These are phyloP conservation scores for Penicillium sp. DNA, from an alignment of 2,329 filamentous ascomycete genomes.

Conservation along the genomic window DNA sequence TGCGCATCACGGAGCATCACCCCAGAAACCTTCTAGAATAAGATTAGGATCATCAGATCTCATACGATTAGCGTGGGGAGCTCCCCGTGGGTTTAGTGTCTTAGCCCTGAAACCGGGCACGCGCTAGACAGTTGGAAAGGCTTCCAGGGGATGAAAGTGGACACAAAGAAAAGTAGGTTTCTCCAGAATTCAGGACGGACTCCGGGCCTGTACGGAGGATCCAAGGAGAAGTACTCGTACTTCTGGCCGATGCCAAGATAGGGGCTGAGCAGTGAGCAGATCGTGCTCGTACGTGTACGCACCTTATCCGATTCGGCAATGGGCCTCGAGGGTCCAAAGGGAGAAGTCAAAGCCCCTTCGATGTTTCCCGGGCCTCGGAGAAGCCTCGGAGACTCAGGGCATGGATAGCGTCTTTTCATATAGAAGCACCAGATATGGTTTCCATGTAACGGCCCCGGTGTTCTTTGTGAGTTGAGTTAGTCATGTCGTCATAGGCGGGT, in stretches of 20 bases:
- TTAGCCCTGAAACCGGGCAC: not conserved
- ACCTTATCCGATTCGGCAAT: not conserved
- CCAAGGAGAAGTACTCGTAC: not conserved
- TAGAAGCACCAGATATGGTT: not conserved
- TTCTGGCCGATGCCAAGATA: not conserved
- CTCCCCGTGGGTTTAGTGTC: constrained; percentile 3
- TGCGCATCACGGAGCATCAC: not conserved
- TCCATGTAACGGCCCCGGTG: too few species aligned
- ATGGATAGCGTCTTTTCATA: too few species aligned
- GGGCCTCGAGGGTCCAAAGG: not conserved
- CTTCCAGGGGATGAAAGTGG: not conserved
- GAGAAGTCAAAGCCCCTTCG: not conserved
- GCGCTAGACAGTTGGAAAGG: not conserved
- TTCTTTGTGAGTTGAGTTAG: not conserved
- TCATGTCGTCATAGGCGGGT: not conserved
- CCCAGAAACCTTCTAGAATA: constrained; percentile 1
- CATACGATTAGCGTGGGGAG: constrained; percentile 8
- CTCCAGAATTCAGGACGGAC: not conserved
- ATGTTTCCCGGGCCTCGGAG: not conserved
- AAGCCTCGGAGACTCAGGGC: too few species aligned
- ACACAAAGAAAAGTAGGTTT: not conserved
- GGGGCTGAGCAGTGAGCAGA: not conserved
- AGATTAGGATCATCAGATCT: constrained; percentile 22
- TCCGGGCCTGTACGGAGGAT: not conserved
- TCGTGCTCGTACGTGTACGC: not conserved